Evolutionary conservation across 441 rosid genomes (phyloP).

Genomic region (Capsella rubella): DNA sequence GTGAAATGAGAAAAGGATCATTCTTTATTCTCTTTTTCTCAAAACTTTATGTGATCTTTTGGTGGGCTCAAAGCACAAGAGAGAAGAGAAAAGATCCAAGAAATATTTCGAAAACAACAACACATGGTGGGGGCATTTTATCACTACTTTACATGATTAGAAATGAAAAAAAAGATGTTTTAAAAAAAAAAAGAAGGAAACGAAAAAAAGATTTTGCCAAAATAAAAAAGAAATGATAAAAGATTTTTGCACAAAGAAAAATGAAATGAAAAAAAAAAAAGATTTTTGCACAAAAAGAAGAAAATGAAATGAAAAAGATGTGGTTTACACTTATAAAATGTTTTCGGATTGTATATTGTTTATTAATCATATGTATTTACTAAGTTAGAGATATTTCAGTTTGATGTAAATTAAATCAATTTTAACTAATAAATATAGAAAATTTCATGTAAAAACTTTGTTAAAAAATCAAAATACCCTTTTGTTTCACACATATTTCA

Average conservation of each 20-base stretch:
- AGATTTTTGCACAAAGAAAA: too few species aligned
- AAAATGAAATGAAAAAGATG: too few species aligned
- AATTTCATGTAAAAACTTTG: too few species aligned
- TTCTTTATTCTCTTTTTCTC: neutral
- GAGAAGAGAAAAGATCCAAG: constrained; percentile 30
- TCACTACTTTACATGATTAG: neutral
- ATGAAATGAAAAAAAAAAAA: too few species aligned
- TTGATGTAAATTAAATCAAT: neutral
- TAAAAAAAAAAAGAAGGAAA: too few species aligned
- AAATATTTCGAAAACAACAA: constrained; percentile 31
- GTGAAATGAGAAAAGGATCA: neutral
- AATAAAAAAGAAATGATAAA: too few species aligned
- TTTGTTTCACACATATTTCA: too few species aligned
- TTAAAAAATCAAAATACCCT: too few species aligned
- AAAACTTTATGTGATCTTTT: neutral
- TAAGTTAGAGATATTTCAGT: neutral
- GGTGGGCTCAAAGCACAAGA: constrained; percentile 28
- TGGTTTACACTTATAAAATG: neutral
- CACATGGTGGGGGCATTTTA: constrained; percentile 38
- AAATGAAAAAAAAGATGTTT: too few species aligned
- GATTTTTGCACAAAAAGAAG: too few species aligned
- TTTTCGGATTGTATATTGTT: neutral
- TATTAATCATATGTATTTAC: neutral
- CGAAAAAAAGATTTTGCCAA: too few species aligned
- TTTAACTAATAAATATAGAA: too few species aligned